Evolutionary conservation across 176 grass and related monocot genomes (phyloP), one percentile per base, ranked within the genome.

Genomic region (Oryza meridionalis): DNA sequence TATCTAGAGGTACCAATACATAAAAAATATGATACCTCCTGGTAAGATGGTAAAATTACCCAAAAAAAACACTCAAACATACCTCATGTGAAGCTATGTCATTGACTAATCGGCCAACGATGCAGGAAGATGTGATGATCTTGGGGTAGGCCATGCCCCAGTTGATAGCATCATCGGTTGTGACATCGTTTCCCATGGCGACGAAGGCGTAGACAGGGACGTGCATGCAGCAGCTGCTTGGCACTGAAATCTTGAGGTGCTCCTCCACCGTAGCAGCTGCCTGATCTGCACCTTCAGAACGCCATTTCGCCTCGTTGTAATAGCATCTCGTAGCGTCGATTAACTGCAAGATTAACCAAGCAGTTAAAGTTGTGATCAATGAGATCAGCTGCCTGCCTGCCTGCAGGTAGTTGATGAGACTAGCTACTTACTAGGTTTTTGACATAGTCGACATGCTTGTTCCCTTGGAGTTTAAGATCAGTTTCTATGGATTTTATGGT

Each of bases 51-150:
- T 31, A 31, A 31, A 31, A 31, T 31, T 31, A 31, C 29, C 29
- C 2, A 31, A 4, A 51, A 51, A 17, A 51, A 51, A 51, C 0
- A 4, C 3, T 5, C 14, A 51, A 17, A 51, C 7, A 51, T 51
- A 81, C 78, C 45, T 81, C 78, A 1, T 81, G 65, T 6, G 78
- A 81, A n/a, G 65, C 45, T 8, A 80, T n/a, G 4, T 80, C 78
- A 7, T 81, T 81, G 29, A 81, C 2, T 12, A 69, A 17, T 1
- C 78, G 78, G 11, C 78, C 78, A 4, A 81, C 5, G 29, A 81
- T 4, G 31, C 78, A 81, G 2, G 78, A 69, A 16, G 64, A 58
- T 21, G 17, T 58, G 19, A 58, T 58, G 53, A 58, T 58, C 53
- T 58, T 58, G 6, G 53, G 53, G 1, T 58, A 58, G 53, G 53